Evolutionary conservation across 2,329 filamentous ascomycete genomes (phyloP).

Genomic region (Colletotrichum viniferum): DNA sequence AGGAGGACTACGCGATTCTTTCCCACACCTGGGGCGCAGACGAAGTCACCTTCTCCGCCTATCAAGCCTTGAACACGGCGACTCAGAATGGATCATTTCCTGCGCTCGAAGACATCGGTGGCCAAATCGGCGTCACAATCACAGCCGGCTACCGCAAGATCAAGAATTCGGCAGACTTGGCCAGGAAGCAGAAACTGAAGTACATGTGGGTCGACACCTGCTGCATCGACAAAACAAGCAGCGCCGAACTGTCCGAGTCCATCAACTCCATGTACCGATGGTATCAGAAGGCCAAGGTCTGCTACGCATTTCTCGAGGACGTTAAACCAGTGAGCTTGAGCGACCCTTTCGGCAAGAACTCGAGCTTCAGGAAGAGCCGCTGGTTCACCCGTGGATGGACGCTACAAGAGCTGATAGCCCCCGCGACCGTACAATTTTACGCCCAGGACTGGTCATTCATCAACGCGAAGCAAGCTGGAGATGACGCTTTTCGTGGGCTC

Average conservation of each 20-base stretch:
- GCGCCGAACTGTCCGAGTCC: conserved; percentile 21
- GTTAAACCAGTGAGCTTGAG: conserved; percentile 46
- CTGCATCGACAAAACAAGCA: conserved; percentile 11
- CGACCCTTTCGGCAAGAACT: conserved; percentile 71
- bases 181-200: conserved; percentile 15
- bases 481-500: not conserved
- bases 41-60: conserved; percentile 31
- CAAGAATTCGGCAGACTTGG: not conserved
- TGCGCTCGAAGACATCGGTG: not conserved
- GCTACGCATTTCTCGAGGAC: conserved; percentile 24
- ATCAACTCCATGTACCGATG: conserved; percentile 26
- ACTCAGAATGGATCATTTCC: not conserved
- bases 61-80: not conserved
- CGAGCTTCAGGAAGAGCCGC: not conserved
- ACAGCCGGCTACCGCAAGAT: not conserved
- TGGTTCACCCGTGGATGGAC: conserved; percentile 10
- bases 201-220: conserved; percentile 29
- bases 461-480: not conserved
- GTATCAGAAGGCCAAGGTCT: conserved; percentile 23
- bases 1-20: conserved; percentile 34
- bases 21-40: conserved; percentile 39
- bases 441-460: not conserved
- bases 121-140: not conserved
- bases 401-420: not conserved
- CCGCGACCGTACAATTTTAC: not conserved